Evolutionary conservation across 1,284 basidiomycete species (phyloP), one percentile per base, ranked within the genome.

Genomic region (Polyporus tsugae): DNA sequence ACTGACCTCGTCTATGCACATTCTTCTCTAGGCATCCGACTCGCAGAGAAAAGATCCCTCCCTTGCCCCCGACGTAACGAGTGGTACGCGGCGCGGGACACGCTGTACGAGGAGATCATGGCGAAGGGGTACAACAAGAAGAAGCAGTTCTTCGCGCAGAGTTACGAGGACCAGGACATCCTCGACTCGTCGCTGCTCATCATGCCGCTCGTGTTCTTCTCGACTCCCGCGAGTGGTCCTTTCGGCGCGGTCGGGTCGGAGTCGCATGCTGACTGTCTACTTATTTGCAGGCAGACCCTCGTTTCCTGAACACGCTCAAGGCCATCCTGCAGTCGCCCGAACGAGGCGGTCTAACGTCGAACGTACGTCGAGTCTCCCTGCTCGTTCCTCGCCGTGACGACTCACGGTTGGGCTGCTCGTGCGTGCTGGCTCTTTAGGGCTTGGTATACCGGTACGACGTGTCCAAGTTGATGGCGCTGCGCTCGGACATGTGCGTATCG

Each of bases 191-290:
- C 93, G 19, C 87, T 95, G 64, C 83, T 94, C 57, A 92, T 95
- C 73, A 95, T 94, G 92, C 92, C 91, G 0, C 83, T 95, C 53
- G 93, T 96, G 39, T 97, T 97, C 85, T 97, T 97, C 83, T 91
- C 87, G 80, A 89, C 90, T 55, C 89, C 87, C 41, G 91, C 91
- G 71, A 70, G 89, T 35, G 19, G n/a, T n/a, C 13, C 15, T 25
- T 81, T 13, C 6, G 17, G 13, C 5, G 10, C 35, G 60, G 17
- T 29, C 11, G 10, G 25, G 2, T 13, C 13, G 49, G 13, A 36
- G 42, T 4, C 19, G 58, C 22, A 22, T 55, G 61, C 49, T 22
- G 46, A 39, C 15, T 29, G 42, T 13, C 33, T 22, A 36, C 3
- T 7, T 41, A 10, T n/a, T 10, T n/a, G 0, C 76, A 90, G 94